Evolutionary conservation across 2,329 filamentous ascomycete species (phyloP).

Genomic region (Graphium sp.): DNA sequence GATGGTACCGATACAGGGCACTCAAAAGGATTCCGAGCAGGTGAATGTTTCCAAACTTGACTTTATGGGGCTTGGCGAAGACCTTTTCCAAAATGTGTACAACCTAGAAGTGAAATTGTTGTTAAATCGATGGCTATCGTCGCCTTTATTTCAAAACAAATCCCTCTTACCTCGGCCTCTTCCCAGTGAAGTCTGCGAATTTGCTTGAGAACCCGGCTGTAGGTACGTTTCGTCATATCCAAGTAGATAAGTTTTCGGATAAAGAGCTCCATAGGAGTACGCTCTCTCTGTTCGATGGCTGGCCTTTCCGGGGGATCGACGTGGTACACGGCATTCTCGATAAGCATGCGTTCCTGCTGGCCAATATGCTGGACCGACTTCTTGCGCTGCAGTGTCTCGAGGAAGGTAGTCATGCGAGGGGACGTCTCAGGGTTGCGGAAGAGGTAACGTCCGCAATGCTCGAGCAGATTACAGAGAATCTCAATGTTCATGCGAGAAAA

Average conservation of each 20-base stretch:
- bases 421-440: slow-evolving; percentile 85
- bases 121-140: slow-evolving; percentile 1
- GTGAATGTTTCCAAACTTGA: slow-evolving; percentile 95
- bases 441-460: slow-evolving; percentile 91
- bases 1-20: slow-evolving; percentile 80
- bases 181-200: slow-evolving; percentile 96
- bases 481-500: slow-evolving; percentile 99
- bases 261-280: slow-evolving; percentile 83
- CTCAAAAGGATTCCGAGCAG: slow-evolving; percentile 79
- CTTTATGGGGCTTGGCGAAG: slow-evolving; percentile 90
- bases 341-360: slow-evolving; percentile 91
- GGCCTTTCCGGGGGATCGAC: slow-evolving; percentile 89
- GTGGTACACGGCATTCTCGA: slow-evolving; percentile 96
- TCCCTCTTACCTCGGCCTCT: slow-evolving; percentile 53
- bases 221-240: slow-evolving; percentile 86
- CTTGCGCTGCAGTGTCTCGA: slow-evolving; percentile 90
- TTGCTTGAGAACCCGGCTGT: slow-evolving; percentile 86
- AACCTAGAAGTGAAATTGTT: slow-evolving; percentile 26
- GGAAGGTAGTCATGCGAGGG: slow-evolving; percentile 81
- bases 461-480: slow-evolving; percentile 87
- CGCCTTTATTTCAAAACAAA: slow-evolving; percentile 1
- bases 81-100: slow-evolving; percentile 71
- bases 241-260: slow-evolving; percentile 84
- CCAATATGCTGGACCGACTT: slow-evolving; percentile 91
- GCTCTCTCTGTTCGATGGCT: slow-evolving; percentile 91